Conservation (phyloP, 306 rosid species). For the Vigna nakashimae region DNA sequence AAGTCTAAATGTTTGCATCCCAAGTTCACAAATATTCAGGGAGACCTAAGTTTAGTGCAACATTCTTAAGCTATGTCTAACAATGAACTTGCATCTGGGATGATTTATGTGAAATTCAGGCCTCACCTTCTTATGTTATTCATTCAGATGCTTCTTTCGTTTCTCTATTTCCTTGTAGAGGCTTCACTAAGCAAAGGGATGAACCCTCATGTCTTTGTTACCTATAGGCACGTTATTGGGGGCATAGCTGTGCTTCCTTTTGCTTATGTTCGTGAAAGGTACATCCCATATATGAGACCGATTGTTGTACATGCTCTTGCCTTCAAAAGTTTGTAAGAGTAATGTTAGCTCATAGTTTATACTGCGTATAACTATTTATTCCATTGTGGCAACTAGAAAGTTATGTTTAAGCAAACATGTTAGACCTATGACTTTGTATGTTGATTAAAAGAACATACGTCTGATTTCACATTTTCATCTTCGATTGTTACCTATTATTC, state of each 20-base stretch:
- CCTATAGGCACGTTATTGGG: slow-evolving; percentile 52
- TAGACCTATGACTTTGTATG: slow-evolving; percentile 10
- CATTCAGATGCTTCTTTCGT: slow-evolving; percentile 34
- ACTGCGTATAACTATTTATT: slow-evolving; percentile 11
- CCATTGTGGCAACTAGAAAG: not conserved
- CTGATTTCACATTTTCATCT: not conserved
- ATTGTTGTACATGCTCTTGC: no score
- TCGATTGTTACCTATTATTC: not conserved
- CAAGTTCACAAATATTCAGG: slow-evolving; percentile 34
- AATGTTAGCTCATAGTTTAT: not conserved
- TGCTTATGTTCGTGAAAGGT: slow-evolving; percentile 64
- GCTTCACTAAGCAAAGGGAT: slow-evolving; percentile 54
- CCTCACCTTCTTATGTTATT: slow-evolving; percentile 52
- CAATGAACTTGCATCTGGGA: slow-evolving; percentile 22
- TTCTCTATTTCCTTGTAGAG: slow-evolving; percentile 52
- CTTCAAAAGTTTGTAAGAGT: not conserved
- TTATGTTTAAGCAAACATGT: not conserved
- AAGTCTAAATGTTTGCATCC: slow-evolving; percentile 2
- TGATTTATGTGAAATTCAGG: slow-evolving; percentile 46
- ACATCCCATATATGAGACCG: not conserved
- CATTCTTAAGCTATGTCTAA: slow-evolving; percentile 44
- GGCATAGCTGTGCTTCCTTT: slow-evolving; percentile 53
- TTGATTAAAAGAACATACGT: not conserved
- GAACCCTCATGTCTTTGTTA: slow-evolving; percentile 59
- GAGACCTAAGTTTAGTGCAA: slow-evolving; percentile 1